phyloP scores from a whole-genome alignment of 805 yeast species.

The Sugiyamaella mastotermitis region DNA sequence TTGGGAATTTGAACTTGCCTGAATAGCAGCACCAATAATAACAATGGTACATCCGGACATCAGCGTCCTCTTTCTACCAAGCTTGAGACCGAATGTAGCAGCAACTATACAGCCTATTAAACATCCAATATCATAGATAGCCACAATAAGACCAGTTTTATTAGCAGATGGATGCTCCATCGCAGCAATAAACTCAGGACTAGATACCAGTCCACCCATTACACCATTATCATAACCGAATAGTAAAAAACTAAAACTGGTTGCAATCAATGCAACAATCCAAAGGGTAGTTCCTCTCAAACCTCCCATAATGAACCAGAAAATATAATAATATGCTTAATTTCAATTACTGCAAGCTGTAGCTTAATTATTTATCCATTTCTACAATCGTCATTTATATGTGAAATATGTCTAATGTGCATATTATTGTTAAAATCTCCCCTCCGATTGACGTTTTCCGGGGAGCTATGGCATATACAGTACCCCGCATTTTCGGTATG shows the following conservation, averaged over 20 bases:
- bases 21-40: slow-evolving; percentile 52
- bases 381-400: too few relatives aligned
- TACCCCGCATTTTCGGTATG: too few relatives aligned
- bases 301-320: too few relatives aligned
- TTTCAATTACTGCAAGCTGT: too few relatives aligned
- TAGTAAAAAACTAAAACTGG: slow-evolving; percentile 64
- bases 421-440: too few relatives aligned
- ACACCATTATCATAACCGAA: slow-evolving; percentile 29
- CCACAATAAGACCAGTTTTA: slow-evolving; percentile 38
- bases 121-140: slow-evolving; percentile 41
- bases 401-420: too few relatives aligned
- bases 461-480: too few relatives aligned
- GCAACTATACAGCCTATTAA: slow-evolving; percentile 59
- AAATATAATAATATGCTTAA: too few relatives aligned
- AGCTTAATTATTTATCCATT: too few relatives aligned
- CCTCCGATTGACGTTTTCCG: too few relatives aligned
- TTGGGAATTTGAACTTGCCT: slow-evolving; percentile 36
- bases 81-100: slow-evolving; percentile 47
- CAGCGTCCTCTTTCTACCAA: slow-evolving; percentile 54
- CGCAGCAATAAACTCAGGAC: slow-evolving; percentile 17
- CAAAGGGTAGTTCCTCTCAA: slow-evolving; percentile 43
- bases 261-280: slow-evolving; percentile 48
- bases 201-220: slow-evolving; percentile 19
- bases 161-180: slow-evolving; percentile 13
- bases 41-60: slow-evolving; percentile 48